Conservation (phyloP, 2,329 filamentous ascomycete genomes). For the Cadophora sp. region DNA sequence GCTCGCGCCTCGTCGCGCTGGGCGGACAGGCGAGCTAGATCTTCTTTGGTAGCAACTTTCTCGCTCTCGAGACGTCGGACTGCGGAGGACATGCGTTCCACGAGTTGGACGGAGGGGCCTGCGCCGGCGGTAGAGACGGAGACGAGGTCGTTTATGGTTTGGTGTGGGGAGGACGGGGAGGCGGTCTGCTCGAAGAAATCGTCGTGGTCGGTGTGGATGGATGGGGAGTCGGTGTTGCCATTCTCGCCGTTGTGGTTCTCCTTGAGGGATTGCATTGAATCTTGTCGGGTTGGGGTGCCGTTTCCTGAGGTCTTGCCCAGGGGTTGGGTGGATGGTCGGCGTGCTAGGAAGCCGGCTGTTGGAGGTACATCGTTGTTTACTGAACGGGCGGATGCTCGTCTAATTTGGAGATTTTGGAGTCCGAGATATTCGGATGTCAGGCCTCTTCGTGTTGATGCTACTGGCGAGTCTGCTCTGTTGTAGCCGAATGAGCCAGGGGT, state of each 20-base stretch:
- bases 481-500: conserved; percentile 40
- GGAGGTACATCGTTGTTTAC: conserved; percentile 41
- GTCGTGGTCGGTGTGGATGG: conserved; percentile 49
- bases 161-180: conserved; percentile 66
- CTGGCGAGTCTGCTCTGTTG: conserved; percentile 43
- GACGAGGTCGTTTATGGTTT: conserved; percentile 81
- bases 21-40: conserved; percentile 77
- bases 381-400: conserved; percentile 42
- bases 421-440: conserved; percentile 46
- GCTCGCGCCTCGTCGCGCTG: conserved; percentile 92
- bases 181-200: conserved; percentile 60
- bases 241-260: conserved; percentile 26
- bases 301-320: conserved; percentile 39
- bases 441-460: conserved; percentile 42
- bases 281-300: conserved; percentile 43
- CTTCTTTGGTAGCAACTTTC: conserved; percentile 87
- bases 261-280: conserved; percentile 41
- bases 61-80: conserved; percentile 91
- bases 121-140: conserved; percentile 90
- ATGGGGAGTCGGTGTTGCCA: conserved; percentile 37
- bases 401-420: conserved; percentile 46
- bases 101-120: conserved; percentile 91
- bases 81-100: conserved; percentile 93
- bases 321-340: conserved; percentile 39
- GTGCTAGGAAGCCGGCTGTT: conserved; percentile 33